phyloP scores from a whole-genome alignment of 441 rosid species.

The Corymbia citriodora region DNA sequence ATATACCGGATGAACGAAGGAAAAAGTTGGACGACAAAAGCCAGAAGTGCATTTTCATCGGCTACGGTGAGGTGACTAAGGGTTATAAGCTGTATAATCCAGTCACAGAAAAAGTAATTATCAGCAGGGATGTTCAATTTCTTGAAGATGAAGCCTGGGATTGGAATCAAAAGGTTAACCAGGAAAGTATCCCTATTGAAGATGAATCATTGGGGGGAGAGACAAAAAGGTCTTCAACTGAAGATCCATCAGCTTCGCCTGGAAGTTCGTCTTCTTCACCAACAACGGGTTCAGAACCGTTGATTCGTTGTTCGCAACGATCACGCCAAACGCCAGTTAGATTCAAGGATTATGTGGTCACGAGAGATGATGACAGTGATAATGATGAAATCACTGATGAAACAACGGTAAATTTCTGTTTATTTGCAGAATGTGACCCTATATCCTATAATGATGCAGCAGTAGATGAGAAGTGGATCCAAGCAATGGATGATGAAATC shows the following conservation, averaged over 20 bases:
- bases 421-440: background rate
- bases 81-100: background rate
- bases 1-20: background rate
- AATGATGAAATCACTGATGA: background rate
- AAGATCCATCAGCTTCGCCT: background rate
- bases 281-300: background rate
- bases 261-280: background rate
- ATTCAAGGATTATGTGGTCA: background rate
- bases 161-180: background rate
- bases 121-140: background rate
- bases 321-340: background rate
- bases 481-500: background rate
- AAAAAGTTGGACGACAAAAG: background rate
- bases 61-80: background rate
- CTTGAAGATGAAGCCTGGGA: background rate
- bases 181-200: background rate
- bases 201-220: background rate
- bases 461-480: background rate
- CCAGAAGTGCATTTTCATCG: background rate
- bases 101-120: background rate
- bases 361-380: background rate
- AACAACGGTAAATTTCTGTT: background rate
- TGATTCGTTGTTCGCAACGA: fast-evolving
- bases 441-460: background rate
- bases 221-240: background rate